Evolutionary conservation across 345 rosid species (phyloP), one percentile per base, ranked within the genome.

Genomic region (Garcia nutans): DNA sequence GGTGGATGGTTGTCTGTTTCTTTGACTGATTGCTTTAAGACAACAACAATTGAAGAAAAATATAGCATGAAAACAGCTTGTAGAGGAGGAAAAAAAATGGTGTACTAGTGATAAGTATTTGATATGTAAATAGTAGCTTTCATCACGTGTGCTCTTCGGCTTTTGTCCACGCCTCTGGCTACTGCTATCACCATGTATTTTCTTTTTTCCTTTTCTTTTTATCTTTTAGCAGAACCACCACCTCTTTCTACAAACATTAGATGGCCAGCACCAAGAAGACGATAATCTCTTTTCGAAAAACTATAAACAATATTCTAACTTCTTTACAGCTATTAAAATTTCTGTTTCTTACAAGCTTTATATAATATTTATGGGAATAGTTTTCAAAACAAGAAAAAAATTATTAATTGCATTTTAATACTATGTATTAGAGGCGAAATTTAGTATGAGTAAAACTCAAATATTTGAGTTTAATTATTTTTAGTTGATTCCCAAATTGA

Each of bases 11-110:
- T 83, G 84, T 82, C 83, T 24, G 70, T 69, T 66, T 81, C 69
- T 57, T 24, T 80, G 76, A 81, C 80, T 88, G 82, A 88, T 85
- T 84, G 82, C 68, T 15, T 45, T 1, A 55, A 57, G 68, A 76
- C 66, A 56, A 41, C n/a, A 81, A 77, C 23, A 37, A 0, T 37
- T 28, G 58, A 5, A 0, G 52, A 13, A 28, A 1, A 73, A 0
- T 6, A 47, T 0, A 47, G 47, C 12, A 41, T 47, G 70, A 17
- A 16, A 63, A 71, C 70, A 67, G 74, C 69, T 26, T 71, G 0
- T 12, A 3, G 54, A 17, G 55, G 12, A 16, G 3, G 33, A 17
- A 31, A 19, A 49, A 24, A 24, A 13, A 49, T 5, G 20, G 55
- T 22, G 47, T 7, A 0, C 28, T 0, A 6, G 11, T 57, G 22